phyloP scores from a whole-genome alignment of 257 asterid genomes.

The Marsdenia floribunda region DNA sequence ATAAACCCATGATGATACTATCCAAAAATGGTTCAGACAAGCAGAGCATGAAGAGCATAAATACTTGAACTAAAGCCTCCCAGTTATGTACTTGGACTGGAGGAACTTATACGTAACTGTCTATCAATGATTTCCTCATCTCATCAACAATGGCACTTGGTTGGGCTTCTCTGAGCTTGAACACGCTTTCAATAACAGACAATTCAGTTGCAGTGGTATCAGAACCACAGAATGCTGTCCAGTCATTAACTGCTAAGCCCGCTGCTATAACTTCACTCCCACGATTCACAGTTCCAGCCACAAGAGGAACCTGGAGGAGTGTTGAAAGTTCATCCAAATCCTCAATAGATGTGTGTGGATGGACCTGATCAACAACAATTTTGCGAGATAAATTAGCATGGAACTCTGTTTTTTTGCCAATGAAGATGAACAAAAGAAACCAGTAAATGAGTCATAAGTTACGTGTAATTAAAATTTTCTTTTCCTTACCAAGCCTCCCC shows the following conservation, averaged over 20 bases:
- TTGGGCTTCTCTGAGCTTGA: constrained; percentile 84
- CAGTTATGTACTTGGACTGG: neutral
- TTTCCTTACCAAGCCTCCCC: constrained; percentile 84
- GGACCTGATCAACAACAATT: constrained; percentile 47
- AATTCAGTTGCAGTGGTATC: constrained; percentile 93
- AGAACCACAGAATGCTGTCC: constrained; percentile 94
- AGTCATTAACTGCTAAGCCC: constrained; percentile 75
- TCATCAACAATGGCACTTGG: constrained; percentile 80
- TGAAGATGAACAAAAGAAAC: neutral
- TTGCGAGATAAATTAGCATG: neutral
- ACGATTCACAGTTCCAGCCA: constrained; percentile 85
- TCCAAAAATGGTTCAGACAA: neutral
- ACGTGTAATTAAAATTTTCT: neutral
- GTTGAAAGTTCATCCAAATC: constrained; percentile 85
- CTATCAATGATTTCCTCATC: constrained; percentile 82
- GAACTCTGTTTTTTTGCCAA: neutral
- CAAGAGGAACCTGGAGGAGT: constrained; percentile 88
- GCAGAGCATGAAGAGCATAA: neutral
- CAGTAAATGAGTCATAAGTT: neutral
- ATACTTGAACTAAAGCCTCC: neutral
- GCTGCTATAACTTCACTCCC: constrained; percentile 84
- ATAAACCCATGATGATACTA: neutral
- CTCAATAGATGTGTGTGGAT: constrained; percentile 86
- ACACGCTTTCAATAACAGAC: constrained; percentile 71
- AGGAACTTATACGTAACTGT: constrained; percentile 47